Evolutionary conservation across 139 green algal genomes (phyloP).

Genomic region (Chlorella sp.): DNA sequence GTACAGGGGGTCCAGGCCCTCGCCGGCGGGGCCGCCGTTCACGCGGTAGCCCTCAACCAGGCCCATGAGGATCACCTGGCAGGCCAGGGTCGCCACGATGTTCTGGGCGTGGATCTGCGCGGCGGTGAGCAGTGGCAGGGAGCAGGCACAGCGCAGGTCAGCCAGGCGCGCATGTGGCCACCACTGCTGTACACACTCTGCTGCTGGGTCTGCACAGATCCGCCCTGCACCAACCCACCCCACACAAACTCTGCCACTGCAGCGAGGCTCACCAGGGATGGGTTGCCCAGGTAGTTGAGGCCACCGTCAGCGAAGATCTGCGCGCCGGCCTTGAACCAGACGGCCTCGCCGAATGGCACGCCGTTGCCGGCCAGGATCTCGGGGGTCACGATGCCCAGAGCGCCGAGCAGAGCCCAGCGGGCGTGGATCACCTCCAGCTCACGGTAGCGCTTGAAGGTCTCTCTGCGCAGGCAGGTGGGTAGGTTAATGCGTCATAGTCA

Average conservation of each 20-base stretch:
- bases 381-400: constrained; percentile 60
- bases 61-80: constrained; percentile 79
- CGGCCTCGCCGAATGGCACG: constrained; percentile 65
- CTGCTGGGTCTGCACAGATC: neutral
- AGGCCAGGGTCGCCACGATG: constrained; percentile 77
- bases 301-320: constrained; percentile 72
- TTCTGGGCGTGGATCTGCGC: constrained; percentile 80
- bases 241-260: neutral
- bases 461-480: constrained; percentile 7
- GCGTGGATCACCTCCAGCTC: constrained; percentile 74
- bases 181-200: neutral
- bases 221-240: neutral
- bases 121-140: neutral
- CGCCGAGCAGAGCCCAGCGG: constrained; percentile 87
- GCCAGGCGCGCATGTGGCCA: neutral
- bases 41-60: constrained; percentile 69
- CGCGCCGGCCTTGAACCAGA: constrained; percentile 89
- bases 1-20: constrained; percentile 82
- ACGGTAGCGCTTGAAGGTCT: constrained; percentile 81
- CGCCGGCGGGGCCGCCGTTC: constrained; percentile 80
- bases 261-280: constrained; percentile 48
- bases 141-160: neutral
- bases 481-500: too few relatives aligned
- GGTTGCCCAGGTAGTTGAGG: constrained; percentile 78
- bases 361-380: constrained; percentile 41